Percentiles rank a stretch among this genome's conserved stretches.
Conservation (phyloP, 306 rosid species). For the Elaeagnus macrophylla region DNA sequence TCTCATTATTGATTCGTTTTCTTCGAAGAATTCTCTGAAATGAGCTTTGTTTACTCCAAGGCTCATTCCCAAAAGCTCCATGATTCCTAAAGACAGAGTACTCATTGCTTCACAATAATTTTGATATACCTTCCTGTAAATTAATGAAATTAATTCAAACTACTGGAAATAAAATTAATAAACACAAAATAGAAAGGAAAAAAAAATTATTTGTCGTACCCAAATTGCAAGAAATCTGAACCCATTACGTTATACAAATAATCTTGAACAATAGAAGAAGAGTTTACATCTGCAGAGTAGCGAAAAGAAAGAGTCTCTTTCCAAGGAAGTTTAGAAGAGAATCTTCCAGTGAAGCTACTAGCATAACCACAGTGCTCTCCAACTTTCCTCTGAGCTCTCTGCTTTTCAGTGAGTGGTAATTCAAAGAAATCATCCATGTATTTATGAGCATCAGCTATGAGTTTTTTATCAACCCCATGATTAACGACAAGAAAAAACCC, state of each 20-base stretch:
- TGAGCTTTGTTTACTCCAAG: constrained; percentile 52
- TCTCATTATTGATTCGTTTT: constrained; percentile 80
- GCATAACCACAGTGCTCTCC: constrained; percentile 96
- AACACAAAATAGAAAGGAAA: not conserved
- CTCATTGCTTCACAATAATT: constrained; percentile 82
- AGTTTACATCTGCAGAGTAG: constrained; percentile 29
- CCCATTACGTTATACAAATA: constrained; percentile 49
- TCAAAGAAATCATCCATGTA: constrained; percentile 66
- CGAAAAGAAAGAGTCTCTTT: constrained; percentile 80
- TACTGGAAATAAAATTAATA: not conserved
- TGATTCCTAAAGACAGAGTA: constrained; percentile 78
- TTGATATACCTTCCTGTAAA: constrained; percentile 51
- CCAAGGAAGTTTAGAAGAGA: constrained; percentile 90
- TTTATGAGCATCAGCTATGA: constrained; percentile 52
- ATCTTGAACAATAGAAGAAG: constrained; percentile 32
- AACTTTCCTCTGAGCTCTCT: constrained; percentile 63
- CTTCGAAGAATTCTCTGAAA: constrained; percentile 67
- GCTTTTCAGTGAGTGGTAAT: constrained; percentile 58
- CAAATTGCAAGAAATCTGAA: constrained; percentile 44
- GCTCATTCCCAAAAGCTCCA: constrained; percentile 87
- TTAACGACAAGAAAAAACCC: constrained; percentile 84
- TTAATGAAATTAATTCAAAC: constrained; percentile 4
- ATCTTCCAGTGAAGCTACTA: constrained; percentile 85
- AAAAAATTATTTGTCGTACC: constrained; percentile 31
- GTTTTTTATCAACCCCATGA: constrained; percentile 51